These are phyloP conservation scores for Alternaria arbusti DNA, from an alignment of 2,329 filamentous ascomycete genomes.

Conservation along the genomic window DNA sequence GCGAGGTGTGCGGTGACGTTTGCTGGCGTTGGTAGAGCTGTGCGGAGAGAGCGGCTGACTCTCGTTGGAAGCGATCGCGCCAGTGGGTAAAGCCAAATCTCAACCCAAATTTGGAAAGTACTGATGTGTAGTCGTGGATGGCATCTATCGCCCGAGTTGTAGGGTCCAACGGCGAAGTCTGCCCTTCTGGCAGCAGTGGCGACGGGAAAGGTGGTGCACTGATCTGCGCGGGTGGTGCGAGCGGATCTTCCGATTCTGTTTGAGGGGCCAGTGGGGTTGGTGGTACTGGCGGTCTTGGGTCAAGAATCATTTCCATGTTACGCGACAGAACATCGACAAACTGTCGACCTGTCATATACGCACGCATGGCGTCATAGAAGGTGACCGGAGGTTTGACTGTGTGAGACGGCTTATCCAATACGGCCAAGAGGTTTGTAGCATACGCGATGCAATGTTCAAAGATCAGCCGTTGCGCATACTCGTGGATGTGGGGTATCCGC, in stretches of 20 bases:
- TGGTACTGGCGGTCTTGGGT: conserved; percentile 51
- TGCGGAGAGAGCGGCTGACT: conserved; percentile 50
- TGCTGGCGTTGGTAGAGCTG: conserved; percentile 50
- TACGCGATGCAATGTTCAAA: conserved; percentile 89
- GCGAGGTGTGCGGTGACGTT: conserved; percentile 32
- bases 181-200: conserved; percentile 32
- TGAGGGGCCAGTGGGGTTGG: conserved; percentile 41
- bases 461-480: conserved; percentile 79
- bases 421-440: conserved; percentile 73
- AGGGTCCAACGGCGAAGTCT: conserved; percentile 37
- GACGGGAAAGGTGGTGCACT: conserved; percentile 44
- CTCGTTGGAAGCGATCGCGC: conserved; percentile 57
- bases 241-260: conserved; percentile 43
- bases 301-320: conserved; percentile 57
- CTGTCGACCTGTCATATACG: conserved; percentile 71
- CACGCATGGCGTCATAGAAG: conserved; percentile 85
- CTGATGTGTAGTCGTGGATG: conserved; percentile 56
- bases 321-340: conserved; percentile 63
- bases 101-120: conserved; percentile 54
- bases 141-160: conserved; percentile 53
- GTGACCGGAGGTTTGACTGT: conserved; percentile 73
- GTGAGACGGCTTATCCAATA: conserved; percentile 61
- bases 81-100: conserved; percentile 59
- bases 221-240: conserved; percentile 38
- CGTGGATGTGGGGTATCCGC: conserved; percentile 72